Evolutionary conservation across 495 filamentous ascomycete genomes (phyloP).

Genomic region (Tirmania nivea): DNA sequence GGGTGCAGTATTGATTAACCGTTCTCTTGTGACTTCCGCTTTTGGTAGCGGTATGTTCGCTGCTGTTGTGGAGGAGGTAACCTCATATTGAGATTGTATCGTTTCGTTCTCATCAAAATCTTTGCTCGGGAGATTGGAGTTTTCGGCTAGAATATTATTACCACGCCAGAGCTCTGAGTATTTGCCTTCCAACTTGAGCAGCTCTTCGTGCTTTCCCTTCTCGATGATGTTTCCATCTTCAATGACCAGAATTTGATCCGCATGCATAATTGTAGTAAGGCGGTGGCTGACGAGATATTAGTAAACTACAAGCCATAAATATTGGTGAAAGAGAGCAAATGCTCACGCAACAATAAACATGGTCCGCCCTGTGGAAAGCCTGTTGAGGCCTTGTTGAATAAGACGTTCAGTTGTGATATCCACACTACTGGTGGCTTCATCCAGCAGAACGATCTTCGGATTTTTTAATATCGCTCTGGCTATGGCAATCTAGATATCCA

Average conservation of each 20-base stretch:
- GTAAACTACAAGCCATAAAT: neutral
- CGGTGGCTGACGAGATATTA: slow-evolving; percentile 25
- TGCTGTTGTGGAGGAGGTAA: neutral
- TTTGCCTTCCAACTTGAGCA: slow-evolving; percentile 33
- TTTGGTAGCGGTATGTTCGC: neutral
- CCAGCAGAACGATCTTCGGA: slow-evolving; percentile 31
- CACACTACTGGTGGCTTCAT: slow-evolving; percentile 34
- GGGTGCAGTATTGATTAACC: neutral
- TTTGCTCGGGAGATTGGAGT: neutral
- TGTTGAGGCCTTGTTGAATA: slow-evolving; percentile 45
- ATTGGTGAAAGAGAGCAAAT: neutral
- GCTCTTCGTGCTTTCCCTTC: slow-evolving; percentile 39
- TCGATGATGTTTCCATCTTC: slow-evolving; percentile 42
- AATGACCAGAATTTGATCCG: slow-evolving; percentile 44
- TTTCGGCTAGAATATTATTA: neutral
- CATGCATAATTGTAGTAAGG: slow-evolving; percentile 48
- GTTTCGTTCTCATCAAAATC: neutral
- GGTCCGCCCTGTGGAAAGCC: slow-evolving; percentile 33
- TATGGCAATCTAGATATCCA: slow-evolving; percentile 30
- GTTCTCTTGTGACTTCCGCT: neutral
- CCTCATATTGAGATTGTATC: neutral
- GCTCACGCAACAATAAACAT: slow-evolving; percentile 42
- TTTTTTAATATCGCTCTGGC: slow-evolving; percentile 35
- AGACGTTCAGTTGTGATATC: slow-evolving; percentile 41
- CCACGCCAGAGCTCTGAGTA: slow-evolving; percentile 23